Percentiles rank a stretch among this genome's conserved stretches.
Conservation (phyloP, 352 stramenopile genomes). For the Peronosclerospora sorghi region DNA sequence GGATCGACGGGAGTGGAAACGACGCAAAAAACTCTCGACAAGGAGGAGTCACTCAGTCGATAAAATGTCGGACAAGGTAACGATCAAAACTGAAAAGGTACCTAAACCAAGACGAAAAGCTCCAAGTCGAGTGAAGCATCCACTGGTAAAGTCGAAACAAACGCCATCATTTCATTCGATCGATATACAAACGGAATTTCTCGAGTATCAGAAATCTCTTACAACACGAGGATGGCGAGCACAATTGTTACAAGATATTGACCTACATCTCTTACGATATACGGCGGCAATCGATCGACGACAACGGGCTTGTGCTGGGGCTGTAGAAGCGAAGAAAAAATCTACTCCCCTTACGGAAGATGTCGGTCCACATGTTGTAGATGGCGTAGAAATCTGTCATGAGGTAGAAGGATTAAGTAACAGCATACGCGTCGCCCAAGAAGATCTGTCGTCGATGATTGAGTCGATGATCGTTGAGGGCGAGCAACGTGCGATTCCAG, state of each 20-base stretch:
- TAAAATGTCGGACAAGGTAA: neutral
- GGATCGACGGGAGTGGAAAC: conserved; percentile 21
- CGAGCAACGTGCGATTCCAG: conserved; percentile 9
- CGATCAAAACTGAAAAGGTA: neutral
- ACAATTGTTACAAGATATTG: conserved; percentile 18
- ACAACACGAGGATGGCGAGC: conserved; percentile 19
- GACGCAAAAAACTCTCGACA: conserved; percentile 26
- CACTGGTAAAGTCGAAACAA: conserved; percentile 9
- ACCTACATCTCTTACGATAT: conserved; percentile 20
- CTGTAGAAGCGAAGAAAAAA: conserved; percentile 4
- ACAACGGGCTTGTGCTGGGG: conserved; percentile 6
- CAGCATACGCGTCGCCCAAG: conserved; percentile 18
- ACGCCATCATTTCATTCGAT: conserved; percentile 1
- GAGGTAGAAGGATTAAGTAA: conserved; percentile 10
- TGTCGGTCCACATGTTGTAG: conserved; percentile 14
- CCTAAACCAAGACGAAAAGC: conserved; percentile 1
- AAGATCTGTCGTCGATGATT: conserved; percentile 19
- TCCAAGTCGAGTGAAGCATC: conserved; percentile 3
- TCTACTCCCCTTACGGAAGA: conserved; percentile 4
- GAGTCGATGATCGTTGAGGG: conserved; percentile 13
- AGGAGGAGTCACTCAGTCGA: conserved; percentile 4
- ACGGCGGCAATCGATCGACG: conserved; percentile 11
- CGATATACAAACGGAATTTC: conserved; percentile 14
- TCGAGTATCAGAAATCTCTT: conserved; percentile 15
- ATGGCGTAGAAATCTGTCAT: conserved; percentile 14